These are phyloP conservation scores for Allium fistulosum DNA, from an alignment of 106 monocot species.

Conservation along the genomic window DNA sequence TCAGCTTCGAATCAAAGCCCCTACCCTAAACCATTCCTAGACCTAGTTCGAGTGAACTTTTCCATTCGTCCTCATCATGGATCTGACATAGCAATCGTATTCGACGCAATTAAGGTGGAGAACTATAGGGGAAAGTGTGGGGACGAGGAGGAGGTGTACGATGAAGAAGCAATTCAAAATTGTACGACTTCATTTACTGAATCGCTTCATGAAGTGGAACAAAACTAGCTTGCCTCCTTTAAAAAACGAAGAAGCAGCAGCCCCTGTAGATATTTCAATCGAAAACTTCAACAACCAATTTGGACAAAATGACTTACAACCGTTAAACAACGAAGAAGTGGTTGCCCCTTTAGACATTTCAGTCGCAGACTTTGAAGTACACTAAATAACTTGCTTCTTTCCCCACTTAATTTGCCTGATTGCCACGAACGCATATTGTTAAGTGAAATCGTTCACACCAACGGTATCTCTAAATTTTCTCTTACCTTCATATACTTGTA, in stretches of 20 bases:
- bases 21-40: no score
- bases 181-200: neutral
- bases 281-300: neutral
- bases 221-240: neutral
- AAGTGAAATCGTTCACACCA: conserved; percentile 39
- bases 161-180: neutral
- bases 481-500: neutral
- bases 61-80: no score
- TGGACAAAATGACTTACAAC: no score
- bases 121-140: no score
- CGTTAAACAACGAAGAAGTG: neutral
- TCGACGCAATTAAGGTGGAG: no score
- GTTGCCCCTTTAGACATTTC: neutral
- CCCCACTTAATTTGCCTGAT: conserved; percentile 9
- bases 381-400: neutral
- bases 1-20: no score
- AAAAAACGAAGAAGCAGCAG: neutral
- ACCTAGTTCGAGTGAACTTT: no score
- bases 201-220: neutral
- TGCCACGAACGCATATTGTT: conserved; percentile 34
- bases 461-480: conserved; percentile 13
- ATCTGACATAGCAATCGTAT: no score
- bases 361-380: neutral
- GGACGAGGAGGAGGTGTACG: no score
- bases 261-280: neutral